Base-by-base conservation (phyloP, 2,329 filamentous ascomycete species). In the Shiraia sp. region DNA sequence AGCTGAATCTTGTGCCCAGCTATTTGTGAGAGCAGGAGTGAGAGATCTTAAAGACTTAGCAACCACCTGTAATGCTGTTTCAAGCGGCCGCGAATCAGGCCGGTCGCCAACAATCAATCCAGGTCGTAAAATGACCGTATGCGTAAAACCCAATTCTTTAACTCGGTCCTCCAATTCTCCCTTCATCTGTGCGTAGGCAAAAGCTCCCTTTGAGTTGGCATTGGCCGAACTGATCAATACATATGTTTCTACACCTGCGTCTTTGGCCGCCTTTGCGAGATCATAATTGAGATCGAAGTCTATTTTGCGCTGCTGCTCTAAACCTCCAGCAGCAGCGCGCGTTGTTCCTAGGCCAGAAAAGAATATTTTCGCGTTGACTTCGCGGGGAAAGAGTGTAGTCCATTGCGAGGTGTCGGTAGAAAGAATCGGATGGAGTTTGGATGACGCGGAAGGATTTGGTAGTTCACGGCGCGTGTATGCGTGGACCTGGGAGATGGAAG, bases 201-300 rank as follows among this genome's bases (percentile, higher is more conserved):
- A 64, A 1, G 84, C 47, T n/a, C 40, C 42, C 2, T 29, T 78
- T 71, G 60, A 75, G 72, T 65, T 80, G n/a, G 73, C 75, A 36
- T 69, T 73, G 1, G 59, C 72, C 15, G 79, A 77, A 1, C 86
- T 90, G 41, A 95, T 78, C 51, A 95, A 83, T 15, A 96, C 87
- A 61, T 87, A 95, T 2, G 85, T 86, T 53, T 82, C 82, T 9
- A 82, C 79, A 25, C 89, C 89, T 1, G 84, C 81, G 3, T 78
- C 79, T 63, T 86, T 88, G 30, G 91, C 89, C 0, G 86, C 83
- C 47, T 80, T 79, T 3, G 88, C 90, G 16, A 95, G 77, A 51
- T 86, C 84, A 34, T 95, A 69, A 70, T 95, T 95, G 31, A 96
- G 76, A 62, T 93, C 90, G 64, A 90, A 82, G 72, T 96, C 92